These are phyloP conservation scores for Sugiyamaella castrensis DNA, from an alignment of 1,139 yeast species.

Conservation along the genomic window DNA sequence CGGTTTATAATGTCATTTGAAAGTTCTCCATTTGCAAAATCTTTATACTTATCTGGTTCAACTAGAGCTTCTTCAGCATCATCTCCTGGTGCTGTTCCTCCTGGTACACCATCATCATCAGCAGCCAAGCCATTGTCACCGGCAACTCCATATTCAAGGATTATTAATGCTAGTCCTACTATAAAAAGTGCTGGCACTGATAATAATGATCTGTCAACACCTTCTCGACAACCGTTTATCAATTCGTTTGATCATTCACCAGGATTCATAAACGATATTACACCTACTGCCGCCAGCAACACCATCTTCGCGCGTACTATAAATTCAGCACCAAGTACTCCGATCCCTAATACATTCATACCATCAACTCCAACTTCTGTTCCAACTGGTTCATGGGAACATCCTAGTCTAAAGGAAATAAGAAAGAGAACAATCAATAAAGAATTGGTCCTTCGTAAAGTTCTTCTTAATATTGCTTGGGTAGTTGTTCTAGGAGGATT, in stretches of 20 bases:
- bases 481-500: constrained; percentile 17
- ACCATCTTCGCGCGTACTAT: neutral
- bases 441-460: constrained; percentile 40
- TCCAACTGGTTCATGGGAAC: constrained; percentile 32
- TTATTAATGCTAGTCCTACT: constrained; percentile 4
- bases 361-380: constrained; percentile 12
- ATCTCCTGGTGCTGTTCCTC: neutral
- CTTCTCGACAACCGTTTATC: neutral
- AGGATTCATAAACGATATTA: neutral
- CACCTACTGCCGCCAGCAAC: neutral
- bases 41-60: constrained; percentile 30
- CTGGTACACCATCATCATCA: constrained; percentile 1
- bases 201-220: neutral
- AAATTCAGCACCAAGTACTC: constrained; percentile 9
- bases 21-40: constrained; percentile 30
- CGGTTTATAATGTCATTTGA: constrained; percentile 29
- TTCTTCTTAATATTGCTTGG: constrained; percentile 36
- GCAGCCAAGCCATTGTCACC: neutral
- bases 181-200: neutral
- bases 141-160: constrained; percentile 10
- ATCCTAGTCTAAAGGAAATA: constrained; percentile 26
- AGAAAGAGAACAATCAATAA: constrained; percentile 32
- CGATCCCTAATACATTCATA: constrained; percentile 1
- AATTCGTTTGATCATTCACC: neutral
- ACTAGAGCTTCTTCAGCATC: constrained; percentile 5